These are phyloP conservation scores for Ambrosia artemisiifolia DNA, from an alignment of 129 eudicot species.

Conservation along the genomic window DNA sequence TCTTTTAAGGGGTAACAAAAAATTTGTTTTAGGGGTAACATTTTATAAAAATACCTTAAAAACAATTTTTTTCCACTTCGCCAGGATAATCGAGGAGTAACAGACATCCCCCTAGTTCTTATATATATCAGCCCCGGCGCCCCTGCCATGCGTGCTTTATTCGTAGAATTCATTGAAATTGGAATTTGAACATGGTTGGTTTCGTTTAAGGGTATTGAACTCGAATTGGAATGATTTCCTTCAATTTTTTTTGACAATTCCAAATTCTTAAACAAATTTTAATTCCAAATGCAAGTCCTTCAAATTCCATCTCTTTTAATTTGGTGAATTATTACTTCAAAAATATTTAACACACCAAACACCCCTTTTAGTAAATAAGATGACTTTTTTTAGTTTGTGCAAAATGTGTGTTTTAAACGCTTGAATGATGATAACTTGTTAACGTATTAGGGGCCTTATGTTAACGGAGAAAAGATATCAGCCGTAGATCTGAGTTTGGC, in stretches of 20 bases:
- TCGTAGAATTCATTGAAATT: no score
- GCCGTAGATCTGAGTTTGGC: constrained; percentile 85
- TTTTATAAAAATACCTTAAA: no score
- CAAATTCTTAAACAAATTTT: neutral
- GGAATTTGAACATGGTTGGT: neutral
- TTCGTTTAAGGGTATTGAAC: neutral
- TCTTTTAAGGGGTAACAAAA: no score
- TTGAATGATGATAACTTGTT: constrained; percentile 6
- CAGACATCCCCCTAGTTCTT: no score
- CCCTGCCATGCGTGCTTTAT: no score
- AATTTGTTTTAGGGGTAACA: no score
- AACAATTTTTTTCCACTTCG: no score
- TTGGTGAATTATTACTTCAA: no score
- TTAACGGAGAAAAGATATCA: constrained; percentile 57
- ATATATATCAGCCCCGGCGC: no score
- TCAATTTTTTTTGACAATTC: neutral
- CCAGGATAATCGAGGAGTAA: no score
- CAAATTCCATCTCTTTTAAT: neutral
- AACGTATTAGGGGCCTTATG: constrained; percentile 54
- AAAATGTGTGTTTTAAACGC: neutral
- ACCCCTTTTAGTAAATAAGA: neutral
- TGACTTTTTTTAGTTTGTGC: neutral
- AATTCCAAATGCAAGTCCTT: neutral
- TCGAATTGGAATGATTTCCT: neutral
- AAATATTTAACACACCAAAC: neutral